phyloP scores from a whole-genome alignment of 192 early-diverging fungal species.

The Coemansia sp. region DNA sequence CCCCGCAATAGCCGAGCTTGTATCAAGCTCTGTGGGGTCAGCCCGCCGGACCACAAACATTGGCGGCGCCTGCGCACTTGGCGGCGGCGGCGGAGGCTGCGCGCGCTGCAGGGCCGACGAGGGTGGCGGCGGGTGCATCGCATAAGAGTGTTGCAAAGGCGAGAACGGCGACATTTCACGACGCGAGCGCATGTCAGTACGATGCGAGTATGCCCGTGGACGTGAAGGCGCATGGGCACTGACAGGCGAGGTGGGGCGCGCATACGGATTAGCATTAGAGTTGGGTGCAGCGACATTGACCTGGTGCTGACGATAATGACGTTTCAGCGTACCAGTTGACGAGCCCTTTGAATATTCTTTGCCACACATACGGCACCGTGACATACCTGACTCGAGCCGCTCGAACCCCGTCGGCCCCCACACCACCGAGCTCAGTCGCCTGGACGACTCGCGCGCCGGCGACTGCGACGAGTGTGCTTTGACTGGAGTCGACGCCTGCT shows the following conservation, averaged over 20 bases:
- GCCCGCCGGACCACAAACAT: constrained; percentile 2
- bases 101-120: background rate
- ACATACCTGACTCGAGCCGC: constrained; percentile 55
- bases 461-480: constrained; percentile 38
- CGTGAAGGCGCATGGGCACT: constrained; percentile 21
- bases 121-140: background rate
- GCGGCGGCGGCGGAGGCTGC: constrained; percentile 5
- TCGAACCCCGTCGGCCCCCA: constrained; percentile 57
- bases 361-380: constrained; percentile 52
- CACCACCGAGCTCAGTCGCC: constrained; percentile 57
- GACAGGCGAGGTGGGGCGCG: constrained; percentile 12
- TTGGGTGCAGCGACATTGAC: constrained; percentile 28
- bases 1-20: constrained; percentile 51
- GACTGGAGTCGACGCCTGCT: constrained; percentile 7
- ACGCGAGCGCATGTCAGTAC: constrained; percentile 32
- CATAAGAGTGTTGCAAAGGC: constrained; percentile 6
- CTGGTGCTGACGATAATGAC: constrained; percentile 56
- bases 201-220: constrained; percentile 53
- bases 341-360: constrained; percentile 59
- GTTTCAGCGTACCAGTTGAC: constrained; percentile 57
- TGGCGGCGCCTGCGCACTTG: constrained; percentile 2
- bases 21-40: constrained; percentile 30
- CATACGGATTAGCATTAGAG: constrained; percentile 19
- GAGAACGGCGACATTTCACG: constrained; percentile 48
- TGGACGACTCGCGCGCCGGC: constrained; percentile 53